Percentiles rank a stretch among this genome's conserved stretches.
Conservation (phyloP, 1,284 basidiomycete genomes). For the Malassezia restricta region DNA sequence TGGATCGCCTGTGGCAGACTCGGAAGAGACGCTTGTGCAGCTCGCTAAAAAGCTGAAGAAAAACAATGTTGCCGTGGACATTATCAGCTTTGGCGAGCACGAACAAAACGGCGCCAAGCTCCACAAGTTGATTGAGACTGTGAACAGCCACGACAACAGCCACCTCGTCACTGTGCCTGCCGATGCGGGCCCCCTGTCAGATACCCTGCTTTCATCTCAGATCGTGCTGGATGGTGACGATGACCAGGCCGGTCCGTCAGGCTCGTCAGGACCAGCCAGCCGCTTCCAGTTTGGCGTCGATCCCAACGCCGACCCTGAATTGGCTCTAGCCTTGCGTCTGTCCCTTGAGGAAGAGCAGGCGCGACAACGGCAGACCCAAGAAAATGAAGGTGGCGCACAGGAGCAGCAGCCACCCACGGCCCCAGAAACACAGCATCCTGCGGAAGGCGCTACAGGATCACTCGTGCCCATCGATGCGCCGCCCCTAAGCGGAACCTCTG, state of each 20-base stretch:
- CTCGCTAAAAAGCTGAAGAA: constrained; percentile 97
- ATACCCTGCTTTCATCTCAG: constrained; percentile 66
- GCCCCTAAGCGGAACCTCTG: constrained; percentile 30
- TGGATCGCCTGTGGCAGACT: constrained; percentile 57
- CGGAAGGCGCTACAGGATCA: constrained; percentile 29
- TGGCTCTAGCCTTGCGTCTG: constrained; percentile 95
- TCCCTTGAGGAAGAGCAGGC: constrained; percentile 94
- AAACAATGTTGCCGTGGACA: constrained; percentile 93
- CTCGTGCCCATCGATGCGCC: constrained; percentile 34
- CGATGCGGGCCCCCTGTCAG: constrained; percentile 62
- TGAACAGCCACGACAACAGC: constrained; percentile 62
- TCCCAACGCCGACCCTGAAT: constrained; percentile 84
- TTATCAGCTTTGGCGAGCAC: constrained; percentile 60
- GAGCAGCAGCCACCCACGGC: constrained; percentile 6
- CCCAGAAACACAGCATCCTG: constrained; percentile 4
- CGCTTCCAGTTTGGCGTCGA: constrained; percentile 74
- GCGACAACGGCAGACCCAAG: constrained; percentile 52
- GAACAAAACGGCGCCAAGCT: constrained; percentile 55
- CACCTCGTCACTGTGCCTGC: constrained; percentile 73
- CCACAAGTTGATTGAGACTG: constrained; percentile 63
- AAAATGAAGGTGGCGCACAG: neutral
- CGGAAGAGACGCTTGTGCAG: constrained; percentile 50
- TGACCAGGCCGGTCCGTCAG: constrained; percentile 47
- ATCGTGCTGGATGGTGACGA: constrained; percentile 67
- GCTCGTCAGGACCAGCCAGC: constrained; percentile 46